Evolutionary conservation across 2,329 filamentous ascomycete genomes (phyloP), one percentile per base, ranked within the genome.

Genomic region (Curvularia verruculosa): DNA sequence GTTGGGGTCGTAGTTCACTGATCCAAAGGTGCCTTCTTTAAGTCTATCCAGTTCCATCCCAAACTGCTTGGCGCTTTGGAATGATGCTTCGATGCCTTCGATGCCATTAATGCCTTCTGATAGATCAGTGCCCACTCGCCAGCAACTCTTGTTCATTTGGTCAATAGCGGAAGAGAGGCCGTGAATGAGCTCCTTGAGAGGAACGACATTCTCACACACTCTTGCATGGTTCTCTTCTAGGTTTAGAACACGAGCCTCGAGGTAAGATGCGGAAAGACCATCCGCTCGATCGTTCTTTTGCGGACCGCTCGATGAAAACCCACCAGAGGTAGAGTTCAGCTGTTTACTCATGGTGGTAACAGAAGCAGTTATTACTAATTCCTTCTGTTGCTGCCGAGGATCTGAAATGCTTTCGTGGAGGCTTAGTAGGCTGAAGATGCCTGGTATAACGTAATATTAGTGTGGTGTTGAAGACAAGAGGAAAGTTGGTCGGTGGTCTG

Each of bases 151-250:
- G 49, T 66, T 65, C 26, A 68, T 18, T 19, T 51, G 59, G 21
- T 70, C 65, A 23, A 74, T 54, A 2, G 66, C 66, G 12, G 45
- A 52, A 19, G 54, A 56, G 31, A 75, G 60, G 6, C 36, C 43
- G 29, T 67, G 62, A 39, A 44, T 61, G 2, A 64, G 8, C 13
- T 63, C 58, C 19, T 59, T 63, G 15, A 72, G 58, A 21, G 28
- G 31, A 9, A 60, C 47, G 24, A 72, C 26, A 7, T 71, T 63
- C 8, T 31, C 45, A 4, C 57, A 60, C 15, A 72, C 36, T 34
- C 31, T 56, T 12, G 6, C 36, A 36, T 68, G 60, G 31, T 55
- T 58, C 12, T 58, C 49, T 49, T 70, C 63, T 12, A 72, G 46
- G 28, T 53, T 63, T 37, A 63, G 23, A 41, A 67, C 19, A 6